Percentiles rank a stretch among this genome's conserved stretches.
phyloP scores from a whole-genome alignment of 1,284 basidiomycete genomes.

The Boletus coffeatus region DNA sequence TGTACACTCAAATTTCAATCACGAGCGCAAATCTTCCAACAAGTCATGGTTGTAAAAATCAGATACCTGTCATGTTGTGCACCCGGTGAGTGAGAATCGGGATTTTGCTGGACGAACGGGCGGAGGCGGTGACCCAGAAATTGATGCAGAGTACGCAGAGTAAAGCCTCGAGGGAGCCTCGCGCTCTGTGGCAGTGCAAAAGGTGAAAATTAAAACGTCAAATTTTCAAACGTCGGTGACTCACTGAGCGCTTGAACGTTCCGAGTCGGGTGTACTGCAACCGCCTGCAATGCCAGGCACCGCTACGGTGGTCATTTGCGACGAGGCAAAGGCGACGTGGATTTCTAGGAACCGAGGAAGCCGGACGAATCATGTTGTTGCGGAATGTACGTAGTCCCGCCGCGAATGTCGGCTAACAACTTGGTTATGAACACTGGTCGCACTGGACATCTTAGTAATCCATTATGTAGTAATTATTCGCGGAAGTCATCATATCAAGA shows the following conservation, averaged over 20 bases:
- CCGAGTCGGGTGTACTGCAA: constrained; percentile 6
- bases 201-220: neutral
- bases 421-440: neutral
- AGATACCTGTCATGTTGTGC: constrained; percentile 1
- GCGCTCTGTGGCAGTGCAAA: constrained; percentile 21
- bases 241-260: neutral
- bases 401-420: neutral
- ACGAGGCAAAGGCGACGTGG: constrained; percentile 18
- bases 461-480: neutral
- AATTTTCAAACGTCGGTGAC: constrained; percentile 7
- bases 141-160: neutral
- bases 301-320: constrained; percentile 9
- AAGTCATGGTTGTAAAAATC: neutral
- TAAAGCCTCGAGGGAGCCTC: constrained; percentile 27
- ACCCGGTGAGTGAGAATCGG: neutral
- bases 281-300: constrained; percentile 12
- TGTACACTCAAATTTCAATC: constrained; percentile 7
- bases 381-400: neutral
- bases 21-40: neutral
- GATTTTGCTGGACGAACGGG: neutral
- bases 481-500: neutral
- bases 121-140: neutral
- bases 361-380: constrained; percentile 1
- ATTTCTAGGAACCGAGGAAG: constrained; percentile 6
- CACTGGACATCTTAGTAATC: neutral